A percentile compares a stretch with the other conserved stretches of the same genome.
phyloP scores from a whole-genome alignment of 108 stramenopile species.

The Cyclotella sp. region DNA sequence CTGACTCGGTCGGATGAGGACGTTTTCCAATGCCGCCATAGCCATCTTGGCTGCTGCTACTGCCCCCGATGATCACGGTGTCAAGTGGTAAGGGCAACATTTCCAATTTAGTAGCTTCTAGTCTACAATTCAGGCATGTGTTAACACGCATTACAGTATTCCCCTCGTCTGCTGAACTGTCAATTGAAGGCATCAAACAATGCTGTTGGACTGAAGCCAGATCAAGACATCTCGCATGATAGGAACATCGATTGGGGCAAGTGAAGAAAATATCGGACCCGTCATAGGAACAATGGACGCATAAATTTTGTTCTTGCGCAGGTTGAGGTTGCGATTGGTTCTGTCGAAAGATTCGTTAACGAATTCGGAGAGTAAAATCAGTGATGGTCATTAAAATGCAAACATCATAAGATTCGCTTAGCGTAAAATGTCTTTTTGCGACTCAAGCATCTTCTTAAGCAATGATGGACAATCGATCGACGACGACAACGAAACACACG shows the following conservation, averaged over 20 bases:
- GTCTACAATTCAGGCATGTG: neutral
- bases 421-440: no score
- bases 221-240: conserved; percentile 41
- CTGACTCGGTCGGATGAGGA: neutral
- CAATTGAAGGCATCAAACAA: neutral
- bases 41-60: neutral
- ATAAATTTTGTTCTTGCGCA: neutral
- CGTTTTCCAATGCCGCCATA: neutral
- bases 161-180: neutral
- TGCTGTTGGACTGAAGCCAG: conserved; percentile 4
- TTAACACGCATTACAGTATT: neutral
- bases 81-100: neutral
- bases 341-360: no score
- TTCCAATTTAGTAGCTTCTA: conserved; percentile 1
- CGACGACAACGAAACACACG: no score
- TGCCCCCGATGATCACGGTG: neutral
- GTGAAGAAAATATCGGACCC: neutral
- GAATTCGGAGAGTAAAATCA: no score
- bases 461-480: no score
- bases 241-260: conserved; percentile 29
- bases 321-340: neutral
- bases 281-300: neutral
- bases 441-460: no score
- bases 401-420: no score
- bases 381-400: no score